Conservation (phyloP, 345 rosid species). For the Eucalyptus sp. region DNA sequence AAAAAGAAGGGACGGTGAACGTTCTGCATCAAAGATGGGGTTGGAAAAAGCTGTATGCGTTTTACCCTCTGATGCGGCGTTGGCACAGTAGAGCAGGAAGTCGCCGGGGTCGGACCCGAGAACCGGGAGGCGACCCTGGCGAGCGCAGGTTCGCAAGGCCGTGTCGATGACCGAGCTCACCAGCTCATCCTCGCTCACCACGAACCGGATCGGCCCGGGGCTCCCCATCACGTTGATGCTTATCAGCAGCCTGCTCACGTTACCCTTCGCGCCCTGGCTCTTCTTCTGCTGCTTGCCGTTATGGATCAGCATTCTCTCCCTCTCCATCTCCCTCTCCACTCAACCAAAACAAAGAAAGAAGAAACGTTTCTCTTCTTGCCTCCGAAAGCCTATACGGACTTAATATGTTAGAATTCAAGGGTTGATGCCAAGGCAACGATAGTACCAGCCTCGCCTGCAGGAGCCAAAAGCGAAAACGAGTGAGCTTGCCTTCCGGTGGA, state of each 20-base stretch:
- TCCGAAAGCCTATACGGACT: neutral
- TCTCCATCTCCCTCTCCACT: neutral
- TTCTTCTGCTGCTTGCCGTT: conserved; percentile 61
- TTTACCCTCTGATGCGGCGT: conserved; percentile 29
- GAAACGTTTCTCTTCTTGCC: neutral
- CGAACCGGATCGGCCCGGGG: conserved; percentile 91
- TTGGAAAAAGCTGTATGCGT: neutral
- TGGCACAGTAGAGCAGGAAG: conserved; percentile 68
- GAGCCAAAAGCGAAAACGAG: conserved; percentile 80
- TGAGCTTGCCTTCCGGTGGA: conserved; percentile 68
- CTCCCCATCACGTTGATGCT: conserved; percentile 85
- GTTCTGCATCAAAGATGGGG: neutral
- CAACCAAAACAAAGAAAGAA: neutral
- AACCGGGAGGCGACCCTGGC: conserved; percentile 86
- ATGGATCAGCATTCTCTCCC: conserved; percentile 48
- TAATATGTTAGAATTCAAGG: conserved; percentile 24
- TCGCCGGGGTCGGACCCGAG: conserved; percentile 70
- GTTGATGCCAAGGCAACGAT: conserved; percentile 90
- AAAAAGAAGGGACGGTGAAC: neutral
- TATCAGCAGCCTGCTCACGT: conserved; percentile 42
- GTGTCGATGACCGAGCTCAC: conserved; percentile 70
- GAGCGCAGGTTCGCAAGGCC: conserved; percentile 74
- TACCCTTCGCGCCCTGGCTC: conserved; percentile 20
- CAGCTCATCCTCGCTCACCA: conserved; percentile 67
- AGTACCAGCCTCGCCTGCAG: conserved; percentile 98